Evolutionary conservation across 2,329 filamentous ascomycete species (phyloP).

Genomic region (Ambrosiella beaveri): DNA sequence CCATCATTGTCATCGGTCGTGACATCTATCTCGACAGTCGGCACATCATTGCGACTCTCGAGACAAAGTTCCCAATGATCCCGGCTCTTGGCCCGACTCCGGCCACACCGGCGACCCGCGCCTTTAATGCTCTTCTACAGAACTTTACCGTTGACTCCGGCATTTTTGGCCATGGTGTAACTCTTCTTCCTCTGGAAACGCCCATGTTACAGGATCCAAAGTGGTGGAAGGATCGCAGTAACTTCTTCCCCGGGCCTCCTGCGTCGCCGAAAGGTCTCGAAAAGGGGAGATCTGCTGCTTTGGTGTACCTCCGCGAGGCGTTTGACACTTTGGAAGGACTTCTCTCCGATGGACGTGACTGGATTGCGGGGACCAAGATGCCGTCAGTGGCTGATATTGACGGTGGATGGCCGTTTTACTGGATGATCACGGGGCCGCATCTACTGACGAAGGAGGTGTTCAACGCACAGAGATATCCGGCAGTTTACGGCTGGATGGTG

Average conservation of each 20-base stretch:
- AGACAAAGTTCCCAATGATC: conserved; percentile 32
- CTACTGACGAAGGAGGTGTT: conserved; percentile 37
- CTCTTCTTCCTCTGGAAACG: conserved; percentile 38
- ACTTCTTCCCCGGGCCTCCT: conserved; percentile 20
- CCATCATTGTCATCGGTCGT: conserved; percentile 45
- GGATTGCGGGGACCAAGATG: conserved; percentile 37
- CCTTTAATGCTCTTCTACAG: conserved; percentile 31
- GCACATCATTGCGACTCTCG: conserved; percentile 48
- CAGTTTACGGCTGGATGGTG: conserved; percentile 44
- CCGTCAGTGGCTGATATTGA: conserved; percentile 51
- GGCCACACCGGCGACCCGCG: conserved; percentile 20
- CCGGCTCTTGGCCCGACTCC: conserved; percentile 21
- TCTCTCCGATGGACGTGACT: conserved; percentile 47
- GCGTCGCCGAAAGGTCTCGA: conserved; percentile 16
- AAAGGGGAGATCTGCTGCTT: conserved; percentile 31
- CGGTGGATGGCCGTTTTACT: conserved; percentile 50
- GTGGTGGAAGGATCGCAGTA: conserved; percentile 40
- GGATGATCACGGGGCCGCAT: conserved; percentile 39
- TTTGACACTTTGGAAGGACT: conserved; percentile 46
- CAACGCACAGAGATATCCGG: conserved; percentile 35
- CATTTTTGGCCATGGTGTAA: conserved; percentile 35
- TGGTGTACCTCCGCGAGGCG: conserved; percentile 34
- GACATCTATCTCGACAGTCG: conserved; percentile 55
- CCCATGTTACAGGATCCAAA: conserved; percentile 37
- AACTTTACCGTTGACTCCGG: conserved; percentile 37